Base-by-base conservation (phyloP, 371 early-diverging fungal species). In the Cladochytrium tenue region DNA sequence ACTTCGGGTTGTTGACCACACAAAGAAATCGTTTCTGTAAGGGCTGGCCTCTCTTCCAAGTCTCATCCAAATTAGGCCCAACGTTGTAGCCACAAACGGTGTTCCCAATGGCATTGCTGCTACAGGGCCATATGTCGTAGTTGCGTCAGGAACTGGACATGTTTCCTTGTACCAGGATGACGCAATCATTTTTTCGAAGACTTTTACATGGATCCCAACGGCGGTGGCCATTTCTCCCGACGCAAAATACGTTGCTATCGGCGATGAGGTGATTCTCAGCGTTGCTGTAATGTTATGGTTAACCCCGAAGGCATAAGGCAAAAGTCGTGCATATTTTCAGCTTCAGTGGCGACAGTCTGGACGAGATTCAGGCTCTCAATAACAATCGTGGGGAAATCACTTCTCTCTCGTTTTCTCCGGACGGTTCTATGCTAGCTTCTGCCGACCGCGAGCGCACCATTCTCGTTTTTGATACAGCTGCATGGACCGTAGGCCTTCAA, bases 371-470 rank as follows among this genome's bases (percentile, higher is more conserved):
- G 2, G 33, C 58, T 5, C 58, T 88, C 23, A 72, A 75, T 53
- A 68, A 71, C 36, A 88, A 89, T 69, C 78, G 81, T 5, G 89
- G 92, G 13, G 79, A 87, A 4, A 86, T 95, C 70, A 90, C 95
- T 0, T 80, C 88, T 3, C 66, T 96, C 53, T 81, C 92, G 0
- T 90, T 87, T 70, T 90, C 91, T 36, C 92, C 94, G 15, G 70
- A 78, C 32, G 81, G 91, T 20, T 71, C 74, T 0, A 71, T 90
- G 56, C 68, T 96, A 52, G 96, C 96, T 3, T 88, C 87, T 0
- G 96, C 92, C 32, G 95, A 96, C 70, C 76, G 87, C 15, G 83
- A 85, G 3, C 90, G 96, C 53, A 92, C 89, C 68, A 90, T 97
- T 34, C 72, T 85, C 53, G 89, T 93, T 1, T 92, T 89, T 64